A percentile compares a stretch with the other conserved stretches of the same genome.
Conservation (phyloP, 2,329 filamentous ascomycete species). For the Arthrobotrys entomopaga region DNA sequence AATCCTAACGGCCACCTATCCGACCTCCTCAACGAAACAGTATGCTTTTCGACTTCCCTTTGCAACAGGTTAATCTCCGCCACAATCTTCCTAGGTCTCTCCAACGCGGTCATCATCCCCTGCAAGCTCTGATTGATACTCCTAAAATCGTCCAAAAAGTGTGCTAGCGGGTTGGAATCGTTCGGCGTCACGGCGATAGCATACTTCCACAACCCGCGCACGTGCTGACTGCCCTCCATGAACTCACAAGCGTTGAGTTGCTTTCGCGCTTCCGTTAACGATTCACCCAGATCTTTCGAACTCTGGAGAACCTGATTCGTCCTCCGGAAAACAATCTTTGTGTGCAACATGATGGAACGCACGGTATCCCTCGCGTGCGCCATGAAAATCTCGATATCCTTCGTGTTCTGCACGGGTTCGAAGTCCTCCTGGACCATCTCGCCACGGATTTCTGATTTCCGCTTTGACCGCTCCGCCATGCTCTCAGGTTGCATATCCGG, state of each 20-base stretch:
- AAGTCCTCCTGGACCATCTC: constrained; percentile 92
- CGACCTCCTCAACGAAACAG: constrained; percentile 76
- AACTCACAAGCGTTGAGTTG: constrained; percentile 58
- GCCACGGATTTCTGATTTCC: constrained; percentile 82
- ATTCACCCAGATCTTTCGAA: constrained; percentile 67
- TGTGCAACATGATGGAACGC: constrained; percentile 82
- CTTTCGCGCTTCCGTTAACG: constrained; percentile 52
- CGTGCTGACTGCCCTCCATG: constrained; percentile 64
- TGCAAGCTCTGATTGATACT: constrained; percentile 85
- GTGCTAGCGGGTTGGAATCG: constrained; percentile 77
- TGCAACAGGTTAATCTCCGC: constrained; percentile 77
- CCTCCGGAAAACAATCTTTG: constrained; percentile 81
- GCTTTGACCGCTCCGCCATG: constrained; percentile 86
- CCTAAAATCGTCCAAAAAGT: constrained; percentile 79
- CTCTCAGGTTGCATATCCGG: constrained; percentile 90
- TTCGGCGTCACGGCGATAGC: constrained; percentile 72
- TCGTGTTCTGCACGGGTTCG: constrained; percentile 81
- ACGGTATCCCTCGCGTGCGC: constrained; percentile 91
- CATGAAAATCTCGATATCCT: constrained; percentile 92
- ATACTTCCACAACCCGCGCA: constrained; percentile 77
- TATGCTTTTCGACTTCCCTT: constrained; percentile 80
- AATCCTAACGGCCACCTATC: constrained; percentile 83
- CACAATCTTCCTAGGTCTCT: constrained; percentile 81
- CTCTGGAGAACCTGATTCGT: constrained; percentile 63
- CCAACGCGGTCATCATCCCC: constrained; percentile 81